phyloP scores from a whole-genome alignment of 352 stramenopile genomes.

The Achlya hypogyna region DNA sequence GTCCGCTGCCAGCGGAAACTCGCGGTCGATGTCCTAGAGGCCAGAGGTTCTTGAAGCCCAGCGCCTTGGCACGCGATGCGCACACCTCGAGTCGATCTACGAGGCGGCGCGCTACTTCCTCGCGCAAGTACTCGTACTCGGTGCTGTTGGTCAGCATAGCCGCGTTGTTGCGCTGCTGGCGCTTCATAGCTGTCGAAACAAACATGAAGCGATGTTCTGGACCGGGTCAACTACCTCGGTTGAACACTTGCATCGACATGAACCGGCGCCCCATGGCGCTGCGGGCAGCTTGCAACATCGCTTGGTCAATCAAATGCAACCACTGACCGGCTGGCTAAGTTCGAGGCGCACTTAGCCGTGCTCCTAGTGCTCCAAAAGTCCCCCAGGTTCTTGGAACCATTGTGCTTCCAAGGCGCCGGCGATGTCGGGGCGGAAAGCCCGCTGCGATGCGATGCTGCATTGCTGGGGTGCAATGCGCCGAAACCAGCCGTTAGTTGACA shows the following conservation, averaged over 20 bases:
- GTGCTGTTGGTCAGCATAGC: conserved; percentile 41
- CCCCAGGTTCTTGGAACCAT: too few species aligned
- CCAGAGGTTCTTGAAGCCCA: not conserved
- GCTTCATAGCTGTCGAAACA: conserved; percentile 47
- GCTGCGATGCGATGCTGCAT: too few species aligned
- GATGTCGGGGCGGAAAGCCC: too few species aligned
- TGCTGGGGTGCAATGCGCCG: too few species aligned
- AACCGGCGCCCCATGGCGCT: not conserved
- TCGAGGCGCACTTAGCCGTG: not conserved
- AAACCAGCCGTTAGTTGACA: too few species aligned
- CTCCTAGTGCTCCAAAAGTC: too few species aligned
- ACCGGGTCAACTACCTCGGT: conserved; percentile 1
- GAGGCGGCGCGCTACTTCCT: conserved; percentile 73
- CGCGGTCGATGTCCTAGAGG: conserved; percentile 62
- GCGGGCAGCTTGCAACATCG: not conserved
- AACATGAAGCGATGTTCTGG: not conserved
- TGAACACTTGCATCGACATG: conserved; percentile 20
- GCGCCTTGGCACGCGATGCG: not conserved
- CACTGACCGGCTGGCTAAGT: not conserved
- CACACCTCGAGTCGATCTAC: conserved; percentile 68
- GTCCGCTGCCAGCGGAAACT: conserved; percentile 71
- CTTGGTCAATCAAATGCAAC: not conserved
- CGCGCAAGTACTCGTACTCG: conserved; percentile 82
- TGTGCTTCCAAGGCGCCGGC: too few species aligned
- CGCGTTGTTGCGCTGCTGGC: conserved; percentile 74